phyloP scores from a whole-genome alignment of 1,139 yeast genomes.

The Geotrichum cucujoidarum region DNA sequence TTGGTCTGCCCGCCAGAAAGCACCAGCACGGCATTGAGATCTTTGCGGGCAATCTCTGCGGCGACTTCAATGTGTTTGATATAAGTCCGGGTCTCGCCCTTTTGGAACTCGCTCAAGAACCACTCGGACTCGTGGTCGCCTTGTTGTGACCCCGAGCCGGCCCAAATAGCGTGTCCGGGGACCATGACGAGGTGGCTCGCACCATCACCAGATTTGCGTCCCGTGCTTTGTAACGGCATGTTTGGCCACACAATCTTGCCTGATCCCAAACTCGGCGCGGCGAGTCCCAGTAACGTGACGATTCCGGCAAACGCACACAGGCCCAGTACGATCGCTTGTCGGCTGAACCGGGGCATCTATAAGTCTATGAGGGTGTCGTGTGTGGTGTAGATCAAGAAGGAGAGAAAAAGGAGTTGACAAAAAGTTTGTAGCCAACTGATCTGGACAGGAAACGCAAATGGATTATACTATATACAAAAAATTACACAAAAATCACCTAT shows the following conservation, averaged over 20 bases:
- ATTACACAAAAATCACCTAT: not conserved
- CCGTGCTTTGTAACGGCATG: no score
- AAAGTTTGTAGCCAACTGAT: no score
- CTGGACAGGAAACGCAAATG: not conserved
- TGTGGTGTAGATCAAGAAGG: no score
- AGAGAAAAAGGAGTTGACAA: no score
- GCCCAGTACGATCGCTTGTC: no score
- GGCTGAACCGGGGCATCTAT: no score
- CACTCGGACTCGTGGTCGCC: not conserved
- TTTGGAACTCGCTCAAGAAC: constrained; percentile 56
- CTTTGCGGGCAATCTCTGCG: constrained; percentile 33
- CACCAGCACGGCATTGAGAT: constrained; percentile 38
- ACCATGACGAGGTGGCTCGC: constrained; percentile 45
- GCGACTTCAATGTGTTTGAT: constrained; percentile 53
- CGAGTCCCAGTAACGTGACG: no score
- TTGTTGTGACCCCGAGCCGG: constrained; percentile 23
- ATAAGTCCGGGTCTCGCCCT: constrained; percentile 62
- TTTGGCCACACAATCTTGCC: no score
- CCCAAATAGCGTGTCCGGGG: constrained; percentile 71
- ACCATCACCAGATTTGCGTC: no score
- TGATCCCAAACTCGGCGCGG: no score
- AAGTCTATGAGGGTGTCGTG: no score
- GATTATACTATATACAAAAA: not conserved
- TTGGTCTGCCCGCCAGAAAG: constrained; percentile 78
- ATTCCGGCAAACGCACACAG: no score